Evolutionary conservation across 495 filamentous ascomycete genomes (phyloP).

Genomic region (Emericellopsis terricola): DNA sequence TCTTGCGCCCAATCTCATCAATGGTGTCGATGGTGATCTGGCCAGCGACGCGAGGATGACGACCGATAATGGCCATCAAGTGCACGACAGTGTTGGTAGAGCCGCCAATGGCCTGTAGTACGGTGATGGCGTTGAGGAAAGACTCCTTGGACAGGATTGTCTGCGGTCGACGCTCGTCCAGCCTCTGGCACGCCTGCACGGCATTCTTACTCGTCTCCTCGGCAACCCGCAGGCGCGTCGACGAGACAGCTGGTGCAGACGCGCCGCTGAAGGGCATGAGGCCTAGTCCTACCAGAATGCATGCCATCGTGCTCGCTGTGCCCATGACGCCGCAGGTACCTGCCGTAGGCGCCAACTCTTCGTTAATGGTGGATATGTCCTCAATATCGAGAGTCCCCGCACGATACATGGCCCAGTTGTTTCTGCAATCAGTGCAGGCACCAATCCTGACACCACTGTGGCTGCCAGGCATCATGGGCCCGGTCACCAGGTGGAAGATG

Average conservation of each 20-base stretch:
- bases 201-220: slow-evolving; percentile 43
- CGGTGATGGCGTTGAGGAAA: slow-evolving; percentile 48
- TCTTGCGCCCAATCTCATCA: slow-evolving; percentile 39
- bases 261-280: slow-evolving; percentile 41
- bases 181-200: slow-evolving; percentile 16
- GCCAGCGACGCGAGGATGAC: slow-evolving; percentile 35
- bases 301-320: slow-evolving; percentile 54
- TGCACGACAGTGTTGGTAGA: slow-evolving; percentile 54
- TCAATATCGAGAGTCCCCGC: slow-evolving; percentile 44
- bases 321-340: slow-evolving; percentile 57
- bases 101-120: slow-evolving; percentile 51
- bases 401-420: slow-evolving; percentile 47
- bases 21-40: slow-evolving; percentile 36
- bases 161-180: slow-evolving; percentile 25
- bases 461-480: slow-evolving; percentile 50
- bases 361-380: slow-evolving; percentile 46
- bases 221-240: slow-evolving; percentile 41
- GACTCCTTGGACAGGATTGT: slow-evolving; percentile 38
- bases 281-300: slow-evolving; percentile 41
- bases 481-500: slow-evolving; percentile 41
- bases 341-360: slow-evolving; percentile 45
- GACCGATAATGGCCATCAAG: slow-evolving; percentile 43
- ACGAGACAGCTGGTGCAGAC: slow-evolving; percentile 46
- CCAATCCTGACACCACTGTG: slow-evolving; percentile 38
- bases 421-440: slow-evolving; percentile 49